Conservation (phyloP, 345 rosid genomes). For the Eucalyptus lansdowneana region DNA sequence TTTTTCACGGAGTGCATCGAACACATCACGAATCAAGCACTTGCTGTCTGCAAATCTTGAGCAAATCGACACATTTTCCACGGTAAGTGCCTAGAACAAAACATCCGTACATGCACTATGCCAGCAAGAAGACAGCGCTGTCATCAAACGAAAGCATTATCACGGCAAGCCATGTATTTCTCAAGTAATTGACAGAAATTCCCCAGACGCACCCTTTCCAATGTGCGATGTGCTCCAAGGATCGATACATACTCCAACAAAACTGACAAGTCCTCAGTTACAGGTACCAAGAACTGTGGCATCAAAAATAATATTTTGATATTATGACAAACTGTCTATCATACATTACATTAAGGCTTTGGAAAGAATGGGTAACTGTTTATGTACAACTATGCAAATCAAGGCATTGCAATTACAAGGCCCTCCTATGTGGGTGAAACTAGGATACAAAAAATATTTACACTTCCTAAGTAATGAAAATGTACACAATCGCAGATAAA, state of each 20-base stretch:
- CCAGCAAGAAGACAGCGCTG: neutral
- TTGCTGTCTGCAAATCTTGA: neutral
- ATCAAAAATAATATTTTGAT: neutral
- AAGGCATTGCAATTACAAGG: slow-evolving; percentile 1
- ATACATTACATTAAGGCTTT: neutral
- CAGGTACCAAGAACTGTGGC: neutral
- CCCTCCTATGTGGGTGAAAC: neutral
- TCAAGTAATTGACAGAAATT: neutral
- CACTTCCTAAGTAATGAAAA: slow-evolving; percentile 4
- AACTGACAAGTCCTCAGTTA: neutral
- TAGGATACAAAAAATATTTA: neutral
- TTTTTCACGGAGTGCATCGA: neutral
- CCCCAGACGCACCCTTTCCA: neutral
- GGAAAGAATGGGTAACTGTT: neutral
- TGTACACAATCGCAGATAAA: neutral
- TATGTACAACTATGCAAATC: neutral
- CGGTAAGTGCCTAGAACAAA: neutral
- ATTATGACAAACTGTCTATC: neutral
- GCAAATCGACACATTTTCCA: neutral
- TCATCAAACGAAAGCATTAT: neutral
- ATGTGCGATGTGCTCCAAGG: neutral
- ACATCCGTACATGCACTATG: neutral
- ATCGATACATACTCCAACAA: neutral
- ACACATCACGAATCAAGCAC: neutral
- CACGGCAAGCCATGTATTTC: neutral